These are phyloP conservation scores for Cutaneotrichosporon sp. DNA, from an alignment of 1,284 basidiomycete genomes.

Conservation along the genomic window DNA sequence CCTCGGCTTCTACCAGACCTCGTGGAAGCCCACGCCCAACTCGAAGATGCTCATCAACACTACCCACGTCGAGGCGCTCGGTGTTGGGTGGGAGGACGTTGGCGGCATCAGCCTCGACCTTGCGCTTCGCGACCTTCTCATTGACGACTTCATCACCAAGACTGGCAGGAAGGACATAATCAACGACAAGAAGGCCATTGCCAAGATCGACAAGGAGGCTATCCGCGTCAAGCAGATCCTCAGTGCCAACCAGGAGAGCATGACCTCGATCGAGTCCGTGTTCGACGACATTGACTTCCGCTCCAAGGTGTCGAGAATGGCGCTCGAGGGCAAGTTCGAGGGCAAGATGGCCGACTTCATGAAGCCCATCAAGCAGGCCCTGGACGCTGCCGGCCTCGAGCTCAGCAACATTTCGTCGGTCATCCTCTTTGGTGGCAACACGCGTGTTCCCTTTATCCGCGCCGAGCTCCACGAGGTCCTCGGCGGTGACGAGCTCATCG, in stretches of 20 bases:
- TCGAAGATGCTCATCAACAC: conserved; percentile 59
- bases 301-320: conserved; percentile 69
- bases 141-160: conserved; percentile 71
- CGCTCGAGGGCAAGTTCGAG: conserved; percentile 66
- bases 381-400: conserved; percentile 67
- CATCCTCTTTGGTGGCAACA: conserved; percentile 85
- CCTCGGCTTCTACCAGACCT: conserved; percentile 70
- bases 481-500: conserved; percentile 74
- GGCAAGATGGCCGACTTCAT: conserved; percentile 66
- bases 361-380: conserved; percentile 74
- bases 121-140: conserved; percentile 77
- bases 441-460: conserved; percentile 91
- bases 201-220: conserved; percentile 92
- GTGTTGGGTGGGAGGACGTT: conserved; percentile 76
- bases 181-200: conserved; percentile 78
- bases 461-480: conserved; percentile 72
- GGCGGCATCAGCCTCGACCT: conserved; percentile 85
- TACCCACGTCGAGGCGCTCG: conserved; percentile 73
- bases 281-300: conserved; percentile 90
- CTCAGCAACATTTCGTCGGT: conserved; percentile 76
- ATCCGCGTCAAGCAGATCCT: conserved; percentile 87
- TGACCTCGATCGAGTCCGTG: conserved; percentile 76
- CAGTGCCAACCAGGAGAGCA: conserved; percentile 85
- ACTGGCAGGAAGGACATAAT: conserved; percentile 34
- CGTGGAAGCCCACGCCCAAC: conserved; percentile 51